Evolutionary conservation across 441 rosid species (phyloP), one percentile per base, ranked within the genome.

Genomic region (Syzygium malaccense): DNA sequence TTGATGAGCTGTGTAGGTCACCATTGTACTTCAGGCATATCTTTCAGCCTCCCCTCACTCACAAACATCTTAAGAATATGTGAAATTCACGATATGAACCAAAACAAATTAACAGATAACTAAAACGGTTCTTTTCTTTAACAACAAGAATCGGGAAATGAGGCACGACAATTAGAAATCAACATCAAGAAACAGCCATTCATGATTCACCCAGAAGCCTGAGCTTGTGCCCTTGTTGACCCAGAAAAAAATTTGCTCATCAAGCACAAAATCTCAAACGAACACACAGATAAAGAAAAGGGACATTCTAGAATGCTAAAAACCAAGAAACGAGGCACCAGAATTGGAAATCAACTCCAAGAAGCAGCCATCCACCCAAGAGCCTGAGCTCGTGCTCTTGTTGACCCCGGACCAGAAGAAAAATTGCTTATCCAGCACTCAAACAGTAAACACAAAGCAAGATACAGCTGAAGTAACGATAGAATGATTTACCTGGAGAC

Each of bases 401-500:
- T 37, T 37, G 49, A 71, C 51, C 80, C 51, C 51, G 51, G 3
- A 25, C 83, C 83, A 41, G 51, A 23, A 41, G 51, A 57, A 85
- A 85, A 25, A 85, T 41, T 25, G 30, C 58, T 85, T 32, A 20
- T 85, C 23, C 51, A 75, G 83, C 57, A 89, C 51, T 1, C 37
- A 19, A 41, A 26, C 8, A 28, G 45, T 85, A 62, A 32, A 58
- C 37, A 25, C 41, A 86, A 19, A 80, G 33, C 54, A 14, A 54
- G 25, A 32, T 51, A 54, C 10, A 19, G 45, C 54, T 12, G 4
- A 48, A 41, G 83, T 23, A 75, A 37, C 48, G 26, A 71, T 3
- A 11, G 80, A 23, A 2, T 14, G 83, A 75, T 75, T 23, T 26
- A 91, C 93, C 93, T 89, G 85, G 90, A 85, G 37, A 93, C 92